phyloP scores from a whole-genome alignment of 768 basidiomycete genomes.

The Boletus reticulatus region DNA sequence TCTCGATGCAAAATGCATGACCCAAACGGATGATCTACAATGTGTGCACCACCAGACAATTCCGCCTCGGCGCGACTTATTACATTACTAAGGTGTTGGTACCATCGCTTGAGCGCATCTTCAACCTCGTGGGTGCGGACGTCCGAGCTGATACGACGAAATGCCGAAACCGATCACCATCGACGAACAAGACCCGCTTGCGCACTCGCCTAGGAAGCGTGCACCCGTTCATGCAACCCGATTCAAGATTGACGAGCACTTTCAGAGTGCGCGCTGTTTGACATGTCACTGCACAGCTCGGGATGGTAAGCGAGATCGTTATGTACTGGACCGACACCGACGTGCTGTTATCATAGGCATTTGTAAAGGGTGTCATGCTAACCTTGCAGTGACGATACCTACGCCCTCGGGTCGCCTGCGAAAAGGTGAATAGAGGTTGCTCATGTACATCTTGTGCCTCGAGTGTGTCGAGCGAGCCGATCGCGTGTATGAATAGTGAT shows the following conservation, averaged over 20 bases:
- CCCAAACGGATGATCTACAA: background rate
- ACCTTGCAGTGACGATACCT: slow-evolving; percentile 52
- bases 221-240: slow-evolving; percentile 25
- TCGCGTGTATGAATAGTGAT: slow-evolving; percentile 80
- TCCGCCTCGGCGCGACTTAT: slow-evolving; percentile 80
- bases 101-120: slow-evolving; percentile 85
- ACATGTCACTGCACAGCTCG: too few species aligned
- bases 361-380: slow-evolving; percentile 58
- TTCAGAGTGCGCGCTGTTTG: slow-evolving; percentile 66
- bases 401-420: too few species aligned
- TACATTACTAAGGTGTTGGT: slow-evolving; percentile 88
- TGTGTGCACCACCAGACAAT: slow-evolving; percentile 41
- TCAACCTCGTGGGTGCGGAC: slow-evolving; percentile 53
- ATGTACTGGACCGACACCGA: background rate
- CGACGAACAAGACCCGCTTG: slow-evolving; percentile 35
- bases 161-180: slow-evolving; percentile 23
- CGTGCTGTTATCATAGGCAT: slow-evolving; percentile 40
- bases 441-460: too few species aligned
- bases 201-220: slow-evolving; percentile 37
- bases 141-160: slow-evolving; percentile 5
- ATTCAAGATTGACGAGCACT: slow-evolving; percentile 80
- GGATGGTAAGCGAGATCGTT: too few species aligned
- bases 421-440: too few species aligned
- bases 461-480: slow-evolving; percentile 52
- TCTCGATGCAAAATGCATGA: background rate